Percentiles rank a stretch among this genome's conserved stretches.
Evolutionary conservation across 345 rosid genomes (phyloP).

Genomic region (Eucalyptus regnans): DNA sequence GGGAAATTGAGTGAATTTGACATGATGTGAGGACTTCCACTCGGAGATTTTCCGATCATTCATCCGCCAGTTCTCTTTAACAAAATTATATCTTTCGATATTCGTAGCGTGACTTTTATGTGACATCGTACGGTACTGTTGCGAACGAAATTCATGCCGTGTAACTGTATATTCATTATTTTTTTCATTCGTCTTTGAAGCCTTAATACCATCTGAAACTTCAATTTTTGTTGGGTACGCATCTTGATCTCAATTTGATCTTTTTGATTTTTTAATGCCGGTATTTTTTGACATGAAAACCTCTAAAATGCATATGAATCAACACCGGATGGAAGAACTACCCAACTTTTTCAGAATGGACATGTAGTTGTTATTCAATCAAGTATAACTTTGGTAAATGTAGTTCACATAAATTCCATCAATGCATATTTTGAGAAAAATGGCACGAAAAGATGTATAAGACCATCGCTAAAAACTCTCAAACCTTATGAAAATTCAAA

Average conservation of each 20-base stretch:
- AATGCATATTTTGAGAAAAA: not conserved
- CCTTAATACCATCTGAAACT: not conserved
- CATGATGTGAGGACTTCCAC: not conserved
- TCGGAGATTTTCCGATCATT: not conserved
- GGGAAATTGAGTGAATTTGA: not conserved
- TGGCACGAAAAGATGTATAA: not conserved
- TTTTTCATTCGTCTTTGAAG: not conserved
- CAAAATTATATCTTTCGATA: not conserved
- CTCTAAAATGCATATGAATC: not conserved
- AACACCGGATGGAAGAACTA: not conserved
- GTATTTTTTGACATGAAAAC: not conserved
- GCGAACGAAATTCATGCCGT: not conserved
- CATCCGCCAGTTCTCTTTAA: not conserved
- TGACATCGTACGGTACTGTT: not conserved
- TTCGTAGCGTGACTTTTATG: not conserved
- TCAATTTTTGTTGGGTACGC: not conserved
- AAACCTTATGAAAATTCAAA: not conserved
- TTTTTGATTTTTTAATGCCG: not conserved
- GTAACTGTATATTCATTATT: rapidly evolving
- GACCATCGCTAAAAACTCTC: not conserved
- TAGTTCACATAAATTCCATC: not conserved
- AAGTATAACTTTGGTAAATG: not conserved
- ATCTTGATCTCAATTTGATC: not conserved
- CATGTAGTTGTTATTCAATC: not conserved
- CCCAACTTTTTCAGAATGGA: not conserved